A percentile compares a stretch with the other conserved stretches of the same genome.
Conservation (phyloP, 2,329 filamentous ascomycete species). For the Alternaria incomplexa region DNA sequence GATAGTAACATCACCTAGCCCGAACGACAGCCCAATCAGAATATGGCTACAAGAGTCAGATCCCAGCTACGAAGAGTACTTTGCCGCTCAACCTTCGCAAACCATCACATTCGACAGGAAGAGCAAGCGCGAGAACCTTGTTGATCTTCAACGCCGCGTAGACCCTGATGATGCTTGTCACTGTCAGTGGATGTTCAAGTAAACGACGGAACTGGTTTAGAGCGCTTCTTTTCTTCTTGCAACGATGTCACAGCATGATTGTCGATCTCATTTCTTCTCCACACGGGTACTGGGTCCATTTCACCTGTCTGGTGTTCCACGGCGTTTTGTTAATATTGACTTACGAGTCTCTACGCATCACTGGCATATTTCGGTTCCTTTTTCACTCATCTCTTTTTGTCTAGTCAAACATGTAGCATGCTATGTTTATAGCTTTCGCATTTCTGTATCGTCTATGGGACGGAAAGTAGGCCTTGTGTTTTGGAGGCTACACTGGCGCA, state of each 20-base stretch:
- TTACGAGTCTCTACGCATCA: slow-evolving; percentile 14
- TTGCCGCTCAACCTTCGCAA: slow-evolving; percentile 12
- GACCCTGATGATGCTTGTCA: slow-evolving; percentile 45
- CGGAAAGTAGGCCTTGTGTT: slow-evolving; percentile 4
- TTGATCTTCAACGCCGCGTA: slow-evolving; percentile 21
- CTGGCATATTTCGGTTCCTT: slow-evolving; percentile 14
- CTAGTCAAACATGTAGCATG: slow-evolving; percentile 8
- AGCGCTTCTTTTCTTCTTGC: neutral
- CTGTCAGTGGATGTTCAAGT: slow-evolving; percentile 50
- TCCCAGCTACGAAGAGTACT: slow-evolving; percentile 42
- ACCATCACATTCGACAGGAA: slow-evolving; percentile 8
- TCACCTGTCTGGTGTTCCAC: slow-evolving; percentile 8
- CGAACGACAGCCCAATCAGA: slow-evolving; percentile 44
- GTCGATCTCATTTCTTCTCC: neutral
- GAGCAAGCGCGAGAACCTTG: slow-evolving; percentile 18
- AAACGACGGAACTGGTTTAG: slow-evolving; percentile 10
- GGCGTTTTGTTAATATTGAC: slow-evolving; percentile 5
- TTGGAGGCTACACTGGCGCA: slow-evolving; percentile 11
- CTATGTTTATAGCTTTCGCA: slow-evolving; percentile 1
- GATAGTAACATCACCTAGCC: slow-evolving; percentile 46
- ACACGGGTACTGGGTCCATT: slow-evolving; percentile 4
- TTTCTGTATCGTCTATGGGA: slow-evolving; percentile 4
- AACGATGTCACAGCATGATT: neutral
- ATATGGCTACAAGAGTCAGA: slow-evolving; percentile 51
- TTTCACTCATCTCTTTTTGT: slow-evolving; percentile 7